Conservation (phyloP, 768 basidiomycete genomes). For the Gloeopeniophorella convolvens region DNA sequence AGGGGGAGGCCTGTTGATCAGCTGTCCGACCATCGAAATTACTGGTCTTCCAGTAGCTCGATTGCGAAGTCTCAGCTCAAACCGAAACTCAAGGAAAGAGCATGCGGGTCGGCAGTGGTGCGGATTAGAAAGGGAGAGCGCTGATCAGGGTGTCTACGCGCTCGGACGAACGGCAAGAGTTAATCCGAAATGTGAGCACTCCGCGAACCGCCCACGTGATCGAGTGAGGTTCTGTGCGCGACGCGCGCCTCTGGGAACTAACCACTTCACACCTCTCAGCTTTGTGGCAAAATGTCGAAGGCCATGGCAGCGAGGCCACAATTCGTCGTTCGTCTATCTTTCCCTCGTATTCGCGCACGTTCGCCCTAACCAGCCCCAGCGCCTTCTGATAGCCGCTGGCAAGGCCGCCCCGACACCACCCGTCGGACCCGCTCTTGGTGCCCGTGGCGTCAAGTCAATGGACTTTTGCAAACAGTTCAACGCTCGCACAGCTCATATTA, state of each 20-base stretch:
- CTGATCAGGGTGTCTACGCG: too few species aligned
- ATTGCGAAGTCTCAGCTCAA: slow-evolving; percentile 3
- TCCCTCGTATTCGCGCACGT: slow-evolving; percentile 7
- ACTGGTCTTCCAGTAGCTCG: too few species aligned
- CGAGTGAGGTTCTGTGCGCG: background rate
- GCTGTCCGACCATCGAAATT: too few species aligned
- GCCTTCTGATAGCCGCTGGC: slow-evolving; percentile 83
- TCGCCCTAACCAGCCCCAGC: slow-evolving; percentile 36
- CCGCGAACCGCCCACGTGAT: slow-evolving; percentile 6
- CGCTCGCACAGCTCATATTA: slow-evolving; percentile 86
- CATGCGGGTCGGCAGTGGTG: too few species aligned
- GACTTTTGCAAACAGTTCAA: slow-evolving; percentile 99
- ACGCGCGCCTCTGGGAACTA: background rate
- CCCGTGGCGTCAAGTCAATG: slow-evolving; percentile 97
- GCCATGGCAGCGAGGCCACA: slow-evolving; percentile 59
- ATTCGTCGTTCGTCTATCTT: slow-evolving; percentile 54
- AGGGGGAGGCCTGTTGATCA: too few species aligned
- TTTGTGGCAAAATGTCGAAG: slow-evolving; percentile 53
- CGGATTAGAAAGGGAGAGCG: too few species aligned
- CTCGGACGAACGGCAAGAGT: slow-evolving; percentile 13
- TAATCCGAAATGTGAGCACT: slow-evolving; percentile 8
- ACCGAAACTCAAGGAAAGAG: slow-evolving; percentile 13
- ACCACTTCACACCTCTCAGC: background rate
- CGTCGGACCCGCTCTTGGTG: slow-evolving; percentile 95
- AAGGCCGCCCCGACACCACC: slow-evolving; percentile 96